A percentile compares a stretch with the other conserved stretches of the same genome.
Evolutionary conservation across 2,329 filamentous ascomycete species (phyloP).

Genomic region (Pseudopithomyces maydicus): DNA sequence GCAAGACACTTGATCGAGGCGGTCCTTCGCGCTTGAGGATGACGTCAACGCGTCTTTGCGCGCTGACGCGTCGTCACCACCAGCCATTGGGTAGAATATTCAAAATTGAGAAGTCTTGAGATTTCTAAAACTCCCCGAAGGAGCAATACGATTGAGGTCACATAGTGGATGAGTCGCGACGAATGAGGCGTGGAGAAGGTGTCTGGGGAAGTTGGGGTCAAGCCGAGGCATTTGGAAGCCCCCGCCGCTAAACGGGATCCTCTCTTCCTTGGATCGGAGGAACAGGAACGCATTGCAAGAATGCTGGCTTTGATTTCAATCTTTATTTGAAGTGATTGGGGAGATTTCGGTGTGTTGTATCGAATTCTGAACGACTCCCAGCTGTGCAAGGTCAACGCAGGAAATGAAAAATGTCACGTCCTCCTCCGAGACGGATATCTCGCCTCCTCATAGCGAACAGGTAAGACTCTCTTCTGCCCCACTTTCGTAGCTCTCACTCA

Average conservation of each 20-base stretch:
- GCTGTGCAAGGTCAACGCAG: neutral
- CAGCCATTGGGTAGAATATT: conserved; percentile 25
- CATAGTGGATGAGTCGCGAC: conserved; percentile 19
- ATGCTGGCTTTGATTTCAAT: neutral
- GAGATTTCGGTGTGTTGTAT: no score
- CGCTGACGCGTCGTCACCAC: conserved; percentile 19
- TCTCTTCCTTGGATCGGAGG: neutral
- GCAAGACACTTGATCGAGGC: conserved; percentile 55
- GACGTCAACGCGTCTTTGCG: conserved; percentile 24
- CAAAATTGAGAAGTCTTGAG: neutral
- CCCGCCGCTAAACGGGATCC: conserved; percentile 22
- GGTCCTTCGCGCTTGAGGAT: conserved; percentile 43
- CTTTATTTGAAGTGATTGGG: no score
- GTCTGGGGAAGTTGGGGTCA: conserved; percentile 21
- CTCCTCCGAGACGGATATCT: conserved; percentile 48
- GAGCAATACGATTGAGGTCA: conserved; percentile 18
- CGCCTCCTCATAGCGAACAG: conserved; percentile 61
- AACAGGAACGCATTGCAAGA: neutral
- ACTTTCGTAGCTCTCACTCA: no score
- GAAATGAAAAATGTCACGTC: conserved; percentile 28
- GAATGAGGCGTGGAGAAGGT: conserved; percentile 13
- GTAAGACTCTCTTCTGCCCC: conserved; percentile 31
- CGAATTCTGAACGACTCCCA: no score
- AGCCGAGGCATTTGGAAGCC: conserved; percentile 34
- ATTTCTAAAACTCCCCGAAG: conserved; percentile 14